Evolutionary conservation across 306 rosid genomes (phyloP).

Genomic region (Castanospermum australe): DNA sequence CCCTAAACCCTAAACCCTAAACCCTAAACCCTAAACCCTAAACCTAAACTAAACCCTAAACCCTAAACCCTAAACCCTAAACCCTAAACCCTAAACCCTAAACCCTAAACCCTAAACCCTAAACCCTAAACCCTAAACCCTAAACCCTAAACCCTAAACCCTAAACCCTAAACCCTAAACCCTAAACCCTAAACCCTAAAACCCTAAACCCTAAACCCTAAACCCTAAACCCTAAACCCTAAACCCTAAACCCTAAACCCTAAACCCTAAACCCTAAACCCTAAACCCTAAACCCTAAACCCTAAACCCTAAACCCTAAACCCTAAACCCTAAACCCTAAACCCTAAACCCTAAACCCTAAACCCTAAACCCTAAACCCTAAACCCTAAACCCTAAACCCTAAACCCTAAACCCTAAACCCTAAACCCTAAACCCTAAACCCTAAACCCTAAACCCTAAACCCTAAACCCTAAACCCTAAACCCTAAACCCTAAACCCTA

Average conservation of each 20-base stretch:
- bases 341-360: neutral
- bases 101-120: neutral
- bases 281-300: neutral
- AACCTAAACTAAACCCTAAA: slow-evolving; percentile 10
- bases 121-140: slow-evolving; percentile 17
- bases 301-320: neutral
- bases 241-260: slow-evolving; percentile 9
- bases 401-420: slow-evolving; percentile 13
- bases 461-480: slow-evolving; percentile 2
- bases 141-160: slow-evolving; percentile 27
- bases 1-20: slow-evolving; percentile 15
- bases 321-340: neutral
- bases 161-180: slow-evolving; percentile 27
- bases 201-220: neutral
- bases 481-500: slow-evolving; percentile 22
- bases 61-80: slow-evolving; percentile 19
- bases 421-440: neutral
- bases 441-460: neutral
- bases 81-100: slow-evolving; percentile 21
- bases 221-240: slow-evolving; percentile 9
- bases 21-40: slow-evolving; percentile 16
- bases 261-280: slow-evolving; percentile 14
- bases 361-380: neutral
- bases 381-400: slow-evolving; percentile 3
- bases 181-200: slow-evolving; percentile 22